Base-by-base conservation (phyloP, 2,329 filamentous ascomycete genomes). In the Aureobasidium mangrovei region DNA sequence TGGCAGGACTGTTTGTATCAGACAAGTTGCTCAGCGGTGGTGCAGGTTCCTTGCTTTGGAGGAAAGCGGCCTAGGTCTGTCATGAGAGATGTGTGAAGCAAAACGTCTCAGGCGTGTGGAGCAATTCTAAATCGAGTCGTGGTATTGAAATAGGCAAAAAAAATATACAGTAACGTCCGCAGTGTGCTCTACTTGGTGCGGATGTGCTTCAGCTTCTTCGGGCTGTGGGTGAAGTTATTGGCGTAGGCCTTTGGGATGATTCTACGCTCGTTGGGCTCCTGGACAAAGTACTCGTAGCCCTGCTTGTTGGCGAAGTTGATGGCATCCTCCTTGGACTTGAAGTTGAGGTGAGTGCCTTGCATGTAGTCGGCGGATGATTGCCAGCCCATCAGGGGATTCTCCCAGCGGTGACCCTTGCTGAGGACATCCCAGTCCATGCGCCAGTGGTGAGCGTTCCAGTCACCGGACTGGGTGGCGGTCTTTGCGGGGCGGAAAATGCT, bases 401-500 rank as follows among this genome's bases (percentile, higher is more conserved):
- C 93, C 94, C 93, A 98, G 64, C 93, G 82, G 73, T 96, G 88
- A 58, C 93, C 93, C 76, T 94, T 96, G 64, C 79, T 74, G 32
- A 97, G 78, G 46, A 95, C 83, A 69, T 98, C 93, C 93, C 93
- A 98, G 71, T 98, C 93, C 90, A 98, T 94, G 48, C 91, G 85
- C 93, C 93, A 98, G 66, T 86, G 81, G 68, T 87, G 82, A 54
- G 81, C 76, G 67, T 88, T 84, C 86, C 88, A 95, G 64, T 83
- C 81, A 60, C 93, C 91, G 33, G 91, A 97, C 73, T 98, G 93
- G 41, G 91, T 96, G 35, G 93, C 91, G n/a, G 93, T 83, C 75
- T 98, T 98, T 56, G 88, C 69, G 47, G 90, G 89, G 65, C 86
- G 83, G 77, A 87, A 97, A 72, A 98, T 98, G 66, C 91, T 97